These are phyloP conservation scores for Colletotrichum falcatum DNA, from an alignment of 2,329 filamentous ascomycete species.

Conservation along the genomic window DNA sequence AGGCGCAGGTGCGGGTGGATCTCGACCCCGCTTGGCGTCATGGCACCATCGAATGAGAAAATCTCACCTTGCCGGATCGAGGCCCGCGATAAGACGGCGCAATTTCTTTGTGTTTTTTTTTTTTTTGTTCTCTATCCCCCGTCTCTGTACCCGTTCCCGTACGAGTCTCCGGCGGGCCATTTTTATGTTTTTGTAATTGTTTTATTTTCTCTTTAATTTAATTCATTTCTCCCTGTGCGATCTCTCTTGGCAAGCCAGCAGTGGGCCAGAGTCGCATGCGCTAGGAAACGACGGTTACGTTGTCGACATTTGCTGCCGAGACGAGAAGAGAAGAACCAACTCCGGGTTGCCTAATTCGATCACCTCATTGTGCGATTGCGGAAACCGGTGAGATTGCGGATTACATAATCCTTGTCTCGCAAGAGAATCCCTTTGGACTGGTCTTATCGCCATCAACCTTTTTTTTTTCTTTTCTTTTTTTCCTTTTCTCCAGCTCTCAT, in stretches of 20 bases:
- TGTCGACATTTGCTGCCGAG: too few relatives aligned
- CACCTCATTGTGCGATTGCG: background rate
- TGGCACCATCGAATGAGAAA: slow-evolving; percentile 39
- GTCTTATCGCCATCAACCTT: slow-evolving; percentile 4
- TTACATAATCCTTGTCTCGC: slow-evolving; percentile 3
- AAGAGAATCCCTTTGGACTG: background rate
- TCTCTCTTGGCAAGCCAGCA: too few relatives aligned
- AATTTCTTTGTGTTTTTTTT: slow-evolving; percentile 19
- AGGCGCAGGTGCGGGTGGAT: slow-evolving; percentile 20
- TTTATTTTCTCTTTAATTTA: too few relatives aligned
- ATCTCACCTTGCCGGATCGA: slow-evolving; percentile 35
- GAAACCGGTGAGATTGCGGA: background rate
- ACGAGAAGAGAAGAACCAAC: too few relatives aligned
- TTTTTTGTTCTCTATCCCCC: too few relatives aligned
- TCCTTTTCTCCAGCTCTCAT: slow-evolving; percentile 2
- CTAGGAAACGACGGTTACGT: too few relatives aligned
- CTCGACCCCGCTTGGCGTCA: slow-evolving; percentile 33
- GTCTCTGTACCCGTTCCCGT: too few relatives aligned
- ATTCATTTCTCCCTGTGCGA: too few relatives aligned
- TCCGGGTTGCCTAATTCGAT: too few relatives aligned
- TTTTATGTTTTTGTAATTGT: too few relatives aligned
- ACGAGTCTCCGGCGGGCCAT: too few relatives aligned
- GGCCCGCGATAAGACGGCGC: slow-evolving; percentile 34
- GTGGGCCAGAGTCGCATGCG: too few relatives aligned
- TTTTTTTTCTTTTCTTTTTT: background rate